Base-by-base conservation (phyloP, 805 yeast species). In the Lachancea lanzarotensis region DNA sequence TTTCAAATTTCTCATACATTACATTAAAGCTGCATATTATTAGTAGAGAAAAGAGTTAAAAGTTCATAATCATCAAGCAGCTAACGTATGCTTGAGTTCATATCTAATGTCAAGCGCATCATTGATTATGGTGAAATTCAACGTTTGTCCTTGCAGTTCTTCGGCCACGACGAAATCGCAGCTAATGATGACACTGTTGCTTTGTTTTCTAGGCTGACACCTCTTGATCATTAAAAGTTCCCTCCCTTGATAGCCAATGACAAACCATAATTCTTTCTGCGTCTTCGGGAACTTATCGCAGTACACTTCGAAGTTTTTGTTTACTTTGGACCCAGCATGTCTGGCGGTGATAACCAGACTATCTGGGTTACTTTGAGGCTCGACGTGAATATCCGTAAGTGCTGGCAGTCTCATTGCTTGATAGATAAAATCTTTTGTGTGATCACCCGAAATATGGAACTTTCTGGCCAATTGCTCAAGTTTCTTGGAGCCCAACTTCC, bases 261-360 rank as follows among this genome's bases (percentile, higher is more conserved):
- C 75, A 62, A 91, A 87, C 98, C 98, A 93, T 0, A 95, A 79
- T 60, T 93, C 98, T 56, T 88, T 82, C 65, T 93, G 98, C 2
- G 81, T 71, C 63, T 93, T 91, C 37, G 96, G 95, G 67, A 86
- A 93, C 54, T 76, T 78, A 2, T 95, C 91, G 46, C 90, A 72
- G 56, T 81, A 79, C 42, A 87, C 76, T 51, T 76, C 77, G 68
- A 79, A 84, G 37, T 82, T 89, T 2, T 69, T 67, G 50, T 74
- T 76, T 18, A 54, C 55, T 30, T 68, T 66, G 2, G 38, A 51
- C 43, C 76, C 79, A n/a, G 68, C 66, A 58, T 84, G 95, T 8
- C 59, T 62, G 31, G 87, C 65, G 17, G 62, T 66, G 17, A 86
- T 68, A 0, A 46, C 50, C 13, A 85, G 38, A 5, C 52, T 45